Conservation (phyloP, 768 basidiomycete species). For the Amylocystis lapponica region DNA sequence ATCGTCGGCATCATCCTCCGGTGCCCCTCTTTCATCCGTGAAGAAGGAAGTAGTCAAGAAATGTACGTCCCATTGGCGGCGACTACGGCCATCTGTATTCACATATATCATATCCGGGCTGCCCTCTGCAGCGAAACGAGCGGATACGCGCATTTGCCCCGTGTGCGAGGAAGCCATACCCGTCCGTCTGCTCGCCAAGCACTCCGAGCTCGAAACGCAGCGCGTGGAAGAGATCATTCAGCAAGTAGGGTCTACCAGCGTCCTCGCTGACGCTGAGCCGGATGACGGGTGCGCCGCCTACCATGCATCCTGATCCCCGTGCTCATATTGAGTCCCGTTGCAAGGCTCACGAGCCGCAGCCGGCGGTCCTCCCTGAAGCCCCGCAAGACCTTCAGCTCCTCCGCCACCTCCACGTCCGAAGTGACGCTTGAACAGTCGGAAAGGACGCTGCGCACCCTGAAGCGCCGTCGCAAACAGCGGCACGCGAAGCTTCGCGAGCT, state of each 20-base stretch:
- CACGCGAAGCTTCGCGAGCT: conserved; percentile 63
- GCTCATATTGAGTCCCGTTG: conserved; percentile 23
- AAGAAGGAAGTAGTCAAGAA: conserved; percentile 35
- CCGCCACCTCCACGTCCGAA: conserved; percentile 11
- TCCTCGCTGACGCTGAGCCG: conserved; percentile 44
- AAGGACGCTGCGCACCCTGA: conserved; percentile 57
- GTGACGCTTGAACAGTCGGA: conserved; percentile 28
- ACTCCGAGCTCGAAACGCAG: conserved; percentile 60
- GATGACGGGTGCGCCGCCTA: conserved; percentile 45
- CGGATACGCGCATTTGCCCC: conserved; percentile 71
- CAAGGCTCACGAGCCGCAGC: conserved; percentile 28
- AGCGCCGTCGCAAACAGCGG: conserved; percentile 64
- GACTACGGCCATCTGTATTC: not conserved
- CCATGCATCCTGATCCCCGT: not conserved
- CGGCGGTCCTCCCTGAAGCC: conserved; percentile 43
- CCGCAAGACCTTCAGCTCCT: conserved; percentile 25
- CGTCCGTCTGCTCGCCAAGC: conserved; percentile 59
- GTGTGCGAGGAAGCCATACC: conserved; percentile 71
- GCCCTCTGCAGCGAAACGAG: conserved; percentile 50
- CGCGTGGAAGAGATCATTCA: conserved; percentile 64
- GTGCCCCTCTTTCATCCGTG: not conserved
- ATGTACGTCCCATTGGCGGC: conserved; percentile 17
- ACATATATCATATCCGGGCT: not conserved
- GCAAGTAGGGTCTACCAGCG: conserved; percentile 56
- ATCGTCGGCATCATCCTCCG: not conserved